Evolutionary conservation across 106 monocot species (phyloP).

Genomic region (Vanilla planifolia): DNA sequence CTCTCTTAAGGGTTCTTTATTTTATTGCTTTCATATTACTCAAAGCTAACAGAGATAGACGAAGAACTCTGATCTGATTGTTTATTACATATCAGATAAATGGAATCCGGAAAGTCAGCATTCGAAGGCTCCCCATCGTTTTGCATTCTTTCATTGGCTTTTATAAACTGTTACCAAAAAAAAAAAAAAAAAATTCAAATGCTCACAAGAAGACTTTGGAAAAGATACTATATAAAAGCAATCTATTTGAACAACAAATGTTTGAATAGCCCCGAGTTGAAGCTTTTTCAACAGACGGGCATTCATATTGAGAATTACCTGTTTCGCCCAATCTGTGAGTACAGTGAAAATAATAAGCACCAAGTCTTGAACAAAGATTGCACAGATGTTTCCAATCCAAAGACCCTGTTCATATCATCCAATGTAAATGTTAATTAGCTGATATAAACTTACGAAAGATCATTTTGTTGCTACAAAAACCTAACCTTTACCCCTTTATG

Average conservation of each 20-base stretch:
- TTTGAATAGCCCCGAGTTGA: no score
- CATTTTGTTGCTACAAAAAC: neutral
- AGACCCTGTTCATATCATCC: neutral
- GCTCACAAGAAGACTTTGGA: neutral
- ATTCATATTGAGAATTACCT: neutral
- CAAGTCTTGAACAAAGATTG: slow-evolving; percentile 5
- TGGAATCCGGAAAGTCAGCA: neutral
- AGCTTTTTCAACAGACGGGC: neutral
- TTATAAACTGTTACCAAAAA: neutral
- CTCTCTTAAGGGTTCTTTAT: no score
- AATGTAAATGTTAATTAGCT: neutral
- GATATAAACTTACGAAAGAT: no score
- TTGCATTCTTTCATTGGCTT: neutral
- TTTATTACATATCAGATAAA: neutral
- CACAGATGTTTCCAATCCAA: slow-evolving; percentile 8
- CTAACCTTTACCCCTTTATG: slow-evolving; percentile 31
- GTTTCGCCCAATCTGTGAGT: neutral
- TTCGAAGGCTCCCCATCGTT: neutral
- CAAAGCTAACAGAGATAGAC: no score
- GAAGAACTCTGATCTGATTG: no score
- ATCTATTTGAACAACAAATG: neutral
- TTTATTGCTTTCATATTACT: no score
- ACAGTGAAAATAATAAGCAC: neutral
- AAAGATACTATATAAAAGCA: neutral
- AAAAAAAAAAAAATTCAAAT: neutral